These are phyloP conservation scores for Begonia loranthoides DNA, from an alignment of 306 rosid genomes.

Conservation along the genomic window DNA sequence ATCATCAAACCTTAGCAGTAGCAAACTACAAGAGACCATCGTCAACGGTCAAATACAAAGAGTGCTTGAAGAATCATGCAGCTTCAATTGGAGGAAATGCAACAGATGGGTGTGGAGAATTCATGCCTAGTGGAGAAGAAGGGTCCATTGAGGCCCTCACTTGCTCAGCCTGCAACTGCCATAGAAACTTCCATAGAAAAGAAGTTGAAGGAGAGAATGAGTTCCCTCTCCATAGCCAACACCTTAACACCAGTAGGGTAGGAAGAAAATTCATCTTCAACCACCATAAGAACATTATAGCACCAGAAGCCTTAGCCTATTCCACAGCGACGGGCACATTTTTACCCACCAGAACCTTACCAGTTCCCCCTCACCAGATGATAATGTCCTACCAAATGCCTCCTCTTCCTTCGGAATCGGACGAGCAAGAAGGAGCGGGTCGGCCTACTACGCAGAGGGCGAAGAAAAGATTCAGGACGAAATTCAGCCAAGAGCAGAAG, in stretches of 20 bases:
- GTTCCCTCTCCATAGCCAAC: background rate
- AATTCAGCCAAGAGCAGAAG: slow-evolving; percentile 61
- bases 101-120: background rate
- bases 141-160: background rate
- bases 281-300: too few species aligned
- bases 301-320: background rate
- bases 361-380: background rate
- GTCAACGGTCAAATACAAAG: background rate
- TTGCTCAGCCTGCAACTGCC: background rate
- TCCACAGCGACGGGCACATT: background rate
- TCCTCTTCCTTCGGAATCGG: background rate
- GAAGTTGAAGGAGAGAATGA: background rate
- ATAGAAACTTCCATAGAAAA: slow-evolving; percentile 1
- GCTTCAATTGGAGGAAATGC: background rate
- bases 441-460: slow-evolving; percentile 15
- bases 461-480: slow-evolving; percentile 66
- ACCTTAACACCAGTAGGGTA: too few species aligned
- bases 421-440: background rate
- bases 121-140: background rate
- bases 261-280: too few species aligned
- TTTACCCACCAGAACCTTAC: background rate
- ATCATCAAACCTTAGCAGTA: background rate
- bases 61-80: background rate
- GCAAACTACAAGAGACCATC: background rate
- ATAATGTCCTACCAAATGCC: slow-evolving; percentile 1